Evolutionary conservation across 73 alveolate genomes (phyloP).

Genomic region (Breviolum minutum): DNA sequence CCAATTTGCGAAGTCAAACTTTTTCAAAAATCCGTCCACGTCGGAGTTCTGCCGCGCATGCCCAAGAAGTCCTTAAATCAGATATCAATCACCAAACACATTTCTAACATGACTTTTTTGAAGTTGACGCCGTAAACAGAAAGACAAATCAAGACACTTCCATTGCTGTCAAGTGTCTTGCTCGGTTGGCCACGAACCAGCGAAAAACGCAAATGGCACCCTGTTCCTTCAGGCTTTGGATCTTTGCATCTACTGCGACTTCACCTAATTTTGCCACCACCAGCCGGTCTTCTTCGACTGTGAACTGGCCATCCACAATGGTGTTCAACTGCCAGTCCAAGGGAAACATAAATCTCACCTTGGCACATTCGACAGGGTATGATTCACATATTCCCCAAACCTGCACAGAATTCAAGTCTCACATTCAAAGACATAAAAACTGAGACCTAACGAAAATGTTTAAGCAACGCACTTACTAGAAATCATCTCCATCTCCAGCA

Average conservation of each 20-base stretch:
- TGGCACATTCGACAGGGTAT: neutral
- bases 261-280: constrained; percentile 54
- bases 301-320: constrained; percentile 53
- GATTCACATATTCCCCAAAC: neutral
- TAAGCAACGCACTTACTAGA: neutral
- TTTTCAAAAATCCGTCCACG: constrained; percentile 5
- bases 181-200: constrained; percentile 44
- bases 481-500: neutral
- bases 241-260: constrained; percentile 45
- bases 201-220: neutral
- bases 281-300: constrained; percentile 18
- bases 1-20: constrained; percentile 19
- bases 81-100: neutral
- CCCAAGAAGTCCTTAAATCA: constrained; percentile 23
- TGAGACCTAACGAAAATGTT: neutral
- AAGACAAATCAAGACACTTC: too few relatives aligned
- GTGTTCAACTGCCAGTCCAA: constrained; percentile 55
- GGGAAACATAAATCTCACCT: constrained; percentile 63
- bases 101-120: neutral
- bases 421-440: neutral
- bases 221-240: constrained; percentile 33
- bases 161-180: neutral
- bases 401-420: neutral
- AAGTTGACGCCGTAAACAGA: neutral
- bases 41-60: neutral